Conservation (phyloP, 345 rosid genomes). For the Abelmoschus esculentus region DNA sequence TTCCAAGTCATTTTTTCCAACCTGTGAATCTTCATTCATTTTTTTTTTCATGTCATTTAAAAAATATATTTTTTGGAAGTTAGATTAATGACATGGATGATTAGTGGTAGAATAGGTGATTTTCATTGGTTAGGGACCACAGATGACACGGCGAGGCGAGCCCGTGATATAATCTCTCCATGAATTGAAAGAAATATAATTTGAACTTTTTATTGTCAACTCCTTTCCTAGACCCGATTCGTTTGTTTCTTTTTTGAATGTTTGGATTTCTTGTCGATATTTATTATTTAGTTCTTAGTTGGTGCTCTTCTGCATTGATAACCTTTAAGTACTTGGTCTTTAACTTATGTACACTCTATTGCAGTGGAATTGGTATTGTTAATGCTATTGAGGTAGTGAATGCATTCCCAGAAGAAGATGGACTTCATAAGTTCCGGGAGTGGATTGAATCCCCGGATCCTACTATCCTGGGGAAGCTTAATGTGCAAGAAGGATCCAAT, state of each 20-base stretch:
- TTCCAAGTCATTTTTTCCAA: no score
- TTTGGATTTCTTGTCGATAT: not conserved
- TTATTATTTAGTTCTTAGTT: not conserved
- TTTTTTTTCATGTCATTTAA: no score
- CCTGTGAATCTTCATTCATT: no score
- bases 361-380: conserved; percentile 97
- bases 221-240: not conserved
- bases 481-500: conserved; percentile 28
- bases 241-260: not conserved
- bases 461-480: conserved; percentile 59
- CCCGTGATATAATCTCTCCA: no score
- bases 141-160: no score
- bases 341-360: conserved; percentile 17
- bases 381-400: conserved; percentile 91
- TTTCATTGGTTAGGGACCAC: no score
- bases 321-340: conserved; percentile 15
- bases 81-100: no score
- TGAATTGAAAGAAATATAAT: conserved; percentile 7
- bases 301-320: not conserved
- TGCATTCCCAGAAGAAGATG: conserved; percentile 93
- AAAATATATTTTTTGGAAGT: no score
- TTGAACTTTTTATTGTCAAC: not conserved
- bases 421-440: conserved; percentile 76
- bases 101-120: no score
- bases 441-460: conserved; percentile 99